Evolutionary conservation across 805 yeast genomes (phyloP).

Genomic region (Kazachstania bromeliacearum): DNA sequence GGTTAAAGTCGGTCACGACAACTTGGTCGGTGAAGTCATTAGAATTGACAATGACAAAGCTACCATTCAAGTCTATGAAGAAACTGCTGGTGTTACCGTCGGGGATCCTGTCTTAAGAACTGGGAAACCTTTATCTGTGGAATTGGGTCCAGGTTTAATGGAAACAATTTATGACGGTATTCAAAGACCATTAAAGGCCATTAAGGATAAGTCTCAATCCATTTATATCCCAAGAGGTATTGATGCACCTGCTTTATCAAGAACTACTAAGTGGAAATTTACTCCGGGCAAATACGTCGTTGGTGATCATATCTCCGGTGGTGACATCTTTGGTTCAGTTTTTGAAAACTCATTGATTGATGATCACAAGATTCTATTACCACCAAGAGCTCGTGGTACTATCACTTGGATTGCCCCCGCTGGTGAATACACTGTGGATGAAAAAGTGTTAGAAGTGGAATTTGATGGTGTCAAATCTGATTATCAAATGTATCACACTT

Average conservation of each 20-base stretch:
- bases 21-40: slow-evolving; percentile 95
- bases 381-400: slow-evolving; percentile 98
- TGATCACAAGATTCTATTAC: slow-evolving; percentile 89
- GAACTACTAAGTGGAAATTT: slow-evolving; percentile 77
- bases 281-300: slow-evolving; percentile 63
- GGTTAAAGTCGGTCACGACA: slow-evolving; percentile 96
- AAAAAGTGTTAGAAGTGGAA: slow-evolving; percentile 84
- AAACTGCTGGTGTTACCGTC: slow-evolving; percentile 97
- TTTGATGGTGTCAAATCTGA: slow-evolving; percentile 75
- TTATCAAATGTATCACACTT: slow-evolving; percentile 93
- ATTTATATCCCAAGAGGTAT: slow-evolving; percentile 98
- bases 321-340: slow-evolving; percentile 91
- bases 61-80: slow-evolving; percentile 97
- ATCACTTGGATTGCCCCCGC: slow-evolving; percentile 79
- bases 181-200: slow-evolving; percentile 95
- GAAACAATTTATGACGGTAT: slow-evolving; percentile 99
- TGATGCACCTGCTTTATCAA: slow-evolving; percentile 88
- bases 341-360: slow-evolving; percentile 87
- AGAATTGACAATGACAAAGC: slow-evolving; percentile 95
- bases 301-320: slow-evolving; percentile 97
- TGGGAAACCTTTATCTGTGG: slow-evolving; percentile 98
- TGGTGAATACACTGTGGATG: slow-evolving; percentile 88
- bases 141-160: slow-evolving; percentile 98
- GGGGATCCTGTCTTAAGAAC: slow-evolving; percentile 98
- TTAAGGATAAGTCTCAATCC: slow-evolving; percentile 77